Conservation (phyloP, 2,329 filamentous ascomycete genomes). For the Exophiala lecanii-corni region DNA sequence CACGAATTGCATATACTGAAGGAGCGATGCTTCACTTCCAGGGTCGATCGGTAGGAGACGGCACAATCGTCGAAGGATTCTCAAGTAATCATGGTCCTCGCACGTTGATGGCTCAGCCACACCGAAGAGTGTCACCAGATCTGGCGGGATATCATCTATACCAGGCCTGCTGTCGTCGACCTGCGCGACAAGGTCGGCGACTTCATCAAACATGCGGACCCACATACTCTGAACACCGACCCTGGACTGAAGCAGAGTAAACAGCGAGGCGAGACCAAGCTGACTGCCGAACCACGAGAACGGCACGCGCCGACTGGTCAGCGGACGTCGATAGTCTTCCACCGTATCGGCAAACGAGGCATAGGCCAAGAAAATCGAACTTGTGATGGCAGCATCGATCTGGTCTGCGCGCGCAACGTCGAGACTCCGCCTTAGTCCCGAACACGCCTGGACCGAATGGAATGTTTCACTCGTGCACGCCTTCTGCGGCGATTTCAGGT, state of each 20-base stretch:
- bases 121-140: conserved; percentile 3
- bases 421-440: conserved; percentile 4
- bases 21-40: conserved; percentile 1
- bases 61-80: conserved; percentile 7
- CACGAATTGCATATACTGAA: conserved; percentile 10
- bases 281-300: conserved; percentile 12
- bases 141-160: conserved; percentile 1
- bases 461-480: conserved; percentile 2
- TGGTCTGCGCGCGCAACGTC: neutral
- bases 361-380: conserved; percentile 5
- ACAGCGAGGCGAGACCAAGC: conserved; percentile 3
- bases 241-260: conserved; percentile 1
- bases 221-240: conserved; percentile 1
- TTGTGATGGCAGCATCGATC: conserved; percentile 6
- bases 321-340: conserved; percentile 1
- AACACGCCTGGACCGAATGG: conserved; percentile 7
- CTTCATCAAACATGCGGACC: conserved; percentile 3
- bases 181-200: neutral
- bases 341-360: conserved; percentile 5
- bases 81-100: conserved; percentile 3
- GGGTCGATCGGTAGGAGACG: conserved; percentile 4
- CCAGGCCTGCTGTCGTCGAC: conserved; percentile 6
- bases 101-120: neutral
- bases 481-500: conserved; percentile 3
- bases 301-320: conserved; percentile 1